phyloP scores from a whole-genome alignment of 2,329 filamentous ascomycete species.

The Phaeosphaeriaceae sp. region DNA sequence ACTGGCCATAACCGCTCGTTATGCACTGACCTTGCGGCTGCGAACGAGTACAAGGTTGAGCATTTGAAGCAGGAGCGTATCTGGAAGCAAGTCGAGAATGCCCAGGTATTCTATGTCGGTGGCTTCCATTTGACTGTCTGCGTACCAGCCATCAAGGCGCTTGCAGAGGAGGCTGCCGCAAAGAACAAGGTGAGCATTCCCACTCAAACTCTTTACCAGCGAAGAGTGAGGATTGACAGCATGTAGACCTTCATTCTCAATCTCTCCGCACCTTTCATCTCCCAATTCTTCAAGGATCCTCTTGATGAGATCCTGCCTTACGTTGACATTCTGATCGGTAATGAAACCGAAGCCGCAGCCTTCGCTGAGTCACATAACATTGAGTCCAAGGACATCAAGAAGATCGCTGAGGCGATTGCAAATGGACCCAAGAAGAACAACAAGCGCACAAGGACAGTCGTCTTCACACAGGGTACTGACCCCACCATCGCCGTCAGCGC shows the following conservation, averaged over 20 bases:
- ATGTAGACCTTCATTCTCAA: constrained; percentile 78
- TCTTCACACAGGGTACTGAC: constrained; percentile 93
- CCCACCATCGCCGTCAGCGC: constrained; percentile 82
- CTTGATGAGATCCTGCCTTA: constrained; percentile 86
- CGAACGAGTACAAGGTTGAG: constrained; percentile 95
- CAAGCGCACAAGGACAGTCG: constrained; percentile 80
- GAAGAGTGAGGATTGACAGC: constrained; percentile 13
- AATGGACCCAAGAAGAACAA: constrained; percentile 91
- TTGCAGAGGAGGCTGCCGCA: constrained; percentile 86
- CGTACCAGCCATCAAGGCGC: constrained; percentile 84
- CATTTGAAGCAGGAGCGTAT: constrained; percentile 91
- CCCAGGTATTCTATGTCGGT: constrained; percentile 89
- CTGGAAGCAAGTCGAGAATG: constrained; percentile 89
- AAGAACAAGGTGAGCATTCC: constrained; percentile 74
- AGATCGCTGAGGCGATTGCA: constrained; percentile 85
- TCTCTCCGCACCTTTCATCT: constrained; percentile 93
- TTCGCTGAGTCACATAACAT: constrained; percentile 85
- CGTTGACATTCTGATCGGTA: constrained; percentile 96
- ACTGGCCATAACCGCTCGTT: constrained; percentile 95
- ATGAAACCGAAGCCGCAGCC: constrained; percentile 90
- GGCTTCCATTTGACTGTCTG: constrained; percentile 98
- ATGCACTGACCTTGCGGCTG: constrained; percentile 92
- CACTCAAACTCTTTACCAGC: neutral
- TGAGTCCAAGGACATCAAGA: constrained; percentile 75
- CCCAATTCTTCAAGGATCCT: constrained; percentile 96